Conservation (phyloP, 352 stramenopile genomes). For the Phytophthora syringae region DNA sequence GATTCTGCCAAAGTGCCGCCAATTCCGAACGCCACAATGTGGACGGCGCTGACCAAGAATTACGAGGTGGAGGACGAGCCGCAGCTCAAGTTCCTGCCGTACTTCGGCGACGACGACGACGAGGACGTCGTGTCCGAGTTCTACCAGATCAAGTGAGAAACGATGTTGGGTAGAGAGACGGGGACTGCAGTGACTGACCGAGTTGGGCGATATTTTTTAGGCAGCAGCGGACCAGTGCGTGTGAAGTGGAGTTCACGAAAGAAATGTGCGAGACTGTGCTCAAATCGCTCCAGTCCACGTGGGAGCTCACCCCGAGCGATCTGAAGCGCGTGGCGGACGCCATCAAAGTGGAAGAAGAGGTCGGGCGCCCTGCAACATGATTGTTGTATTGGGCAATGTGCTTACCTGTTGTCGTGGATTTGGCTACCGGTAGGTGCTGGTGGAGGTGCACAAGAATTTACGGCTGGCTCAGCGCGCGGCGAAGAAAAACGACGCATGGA, state of each 20-base stretch:
- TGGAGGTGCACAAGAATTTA: conserved; percentile 73
- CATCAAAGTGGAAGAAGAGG: conserved; percentile 70
- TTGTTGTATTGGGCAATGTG: not conserved
- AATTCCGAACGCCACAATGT: conserved; percentile 73
- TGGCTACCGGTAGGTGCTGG: conserved; percentile 45
- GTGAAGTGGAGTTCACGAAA: conserved; percentile 80
- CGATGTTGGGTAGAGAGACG: no score
- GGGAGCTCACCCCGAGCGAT: conserved; percentile 66
- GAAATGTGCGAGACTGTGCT: conserved; percentile 76
- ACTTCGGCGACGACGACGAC: conserved; percentile 85
- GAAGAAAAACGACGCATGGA: conserved; percentile 52
- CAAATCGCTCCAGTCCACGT: conserved; percentile 68
- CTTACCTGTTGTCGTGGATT: conserved; percentile 2
- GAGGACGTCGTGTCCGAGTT: conserved; percentile 86
- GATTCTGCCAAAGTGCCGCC: conserved; percentile 55
- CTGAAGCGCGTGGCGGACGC: conserved; percentile 65
- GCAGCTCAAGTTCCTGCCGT: conserved; percentile 70
- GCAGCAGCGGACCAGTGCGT: conserved; percentile 64
- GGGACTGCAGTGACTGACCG: not conserved
- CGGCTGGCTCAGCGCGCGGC: conserved; percentile 35
- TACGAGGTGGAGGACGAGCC: conserved; percentile 89
- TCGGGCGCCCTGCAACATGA: not conserved
- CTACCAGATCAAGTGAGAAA: conserved; percentile 81
- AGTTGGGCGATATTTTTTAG: conserved; percentile 30
- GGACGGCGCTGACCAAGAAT: conserved; percentile 83